Percentiles rank a stretch among this genome's conserved stretches.
phyloP scores from a whole-genome alignment of 306 rosid genomes.

The Vachellia collinsii region DNA sequence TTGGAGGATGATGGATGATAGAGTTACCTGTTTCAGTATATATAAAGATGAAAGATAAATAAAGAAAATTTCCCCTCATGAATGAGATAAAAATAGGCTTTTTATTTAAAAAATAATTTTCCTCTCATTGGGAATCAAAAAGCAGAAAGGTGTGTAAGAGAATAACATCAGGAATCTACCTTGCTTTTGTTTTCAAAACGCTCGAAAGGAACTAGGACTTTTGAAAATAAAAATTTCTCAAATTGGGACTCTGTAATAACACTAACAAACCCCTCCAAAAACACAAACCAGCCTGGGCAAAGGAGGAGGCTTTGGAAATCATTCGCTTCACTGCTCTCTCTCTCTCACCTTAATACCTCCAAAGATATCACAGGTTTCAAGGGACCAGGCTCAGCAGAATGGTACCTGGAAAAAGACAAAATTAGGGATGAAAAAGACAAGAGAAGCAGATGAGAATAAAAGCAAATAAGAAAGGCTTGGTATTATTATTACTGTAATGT shows the following conservation, averaged over 20 bases:
- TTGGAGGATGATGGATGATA: conserved; percentile 29
- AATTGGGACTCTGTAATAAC: conserved; percentile 41
- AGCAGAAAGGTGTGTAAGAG: conserved; percentile 58
- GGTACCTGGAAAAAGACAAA: conserved; percentile 43
- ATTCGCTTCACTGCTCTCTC: too few species aligned
- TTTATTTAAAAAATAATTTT: not conserved
- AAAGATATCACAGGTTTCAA: conserved; percentile 67
- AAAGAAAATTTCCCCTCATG: conserved; percentile 31
- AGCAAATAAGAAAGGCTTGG: not conserved
- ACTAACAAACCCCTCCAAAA: conserved; percentile 11
- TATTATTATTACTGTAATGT: not conserved
- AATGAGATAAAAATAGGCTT: conserved; percentile 39
- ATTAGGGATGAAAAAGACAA: conserved; percentile 42
- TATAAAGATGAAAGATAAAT: conserved; percentile 25
- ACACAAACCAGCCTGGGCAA: conserved; percentile 45
- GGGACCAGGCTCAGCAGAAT: conserved; percentile 37
- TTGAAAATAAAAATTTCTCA: conserved; percentile 33
- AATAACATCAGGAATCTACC: conserved; percentile 82
- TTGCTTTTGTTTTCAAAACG: conserved; percentile 51
- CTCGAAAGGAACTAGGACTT: conserved; percentile 43
- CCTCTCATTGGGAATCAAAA: conserved; percentile 60
- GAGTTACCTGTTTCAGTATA: conserved; percentile 36
- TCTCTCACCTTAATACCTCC: conserved; percentile 45
- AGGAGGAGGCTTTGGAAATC: conserved; percentile 42
- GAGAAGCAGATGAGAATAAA: conserved; percentile 26